Base-by-base conservation (phyloP, 2,329 filamentous ascomycete genomes). In the Rhynchosporium agropyri region DNA sequence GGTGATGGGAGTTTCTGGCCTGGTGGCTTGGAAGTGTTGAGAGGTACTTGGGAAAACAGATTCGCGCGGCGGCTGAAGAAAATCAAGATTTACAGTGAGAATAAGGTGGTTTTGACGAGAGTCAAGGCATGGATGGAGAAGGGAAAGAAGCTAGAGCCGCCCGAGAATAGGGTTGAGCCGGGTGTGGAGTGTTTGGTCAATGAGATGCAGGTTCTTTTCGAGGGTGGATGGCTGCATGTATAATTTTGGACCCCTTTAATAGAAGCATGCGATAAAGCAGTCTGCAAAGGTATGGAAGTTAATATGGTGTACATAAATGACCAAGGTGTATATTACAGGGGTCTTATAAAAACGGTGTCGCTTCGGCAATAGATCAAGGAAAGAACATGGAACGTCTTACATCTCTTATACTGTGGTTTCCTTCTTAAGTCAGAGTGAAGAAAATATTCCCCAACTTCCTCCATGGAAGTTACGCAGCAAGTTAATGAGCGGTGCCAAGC, bases 171-270 rank as follows among this genome's bases (percentile, higher is more conserved):
- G 46, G 67, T 73, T 12, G 82, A 84, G 71, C 74, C 75, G 3
- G 83, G 83, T 7, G 73, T 74, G 53, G 79, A 80, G 63, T 87
- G 84, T 67, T 70, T 86, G 68, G 81, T 87, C 53, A 82, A 86
- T 68, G 84, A 87, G 76, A 85, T 85, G 80, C 84, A 87, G 70
- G 81, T 87, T 28, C 72, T 87, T 61, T 79, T 78, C 45, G 76
- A 78, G 64, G 84, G 82, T 69, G 84, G 84, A 2, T 87, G 84
- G 84, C 80, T 80, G 62, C 84, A 87, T 77, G 73, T 71, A 36
- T 70, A n/a, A 59, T 63, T 28, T 38, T 3, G 12, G 29, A 4
- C 12, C 15, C 26, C 12, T 53, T 43, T 7, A n/a, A 5, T 3
- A n/a, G 3, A 12, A n/a, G 7, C 15, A n/a, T 3, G 9, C 20